Evolutionary conservation across 2,329 filamentous ascomycete species (phyloP).

Genomic region (Trichoderma sp.): DNA sequence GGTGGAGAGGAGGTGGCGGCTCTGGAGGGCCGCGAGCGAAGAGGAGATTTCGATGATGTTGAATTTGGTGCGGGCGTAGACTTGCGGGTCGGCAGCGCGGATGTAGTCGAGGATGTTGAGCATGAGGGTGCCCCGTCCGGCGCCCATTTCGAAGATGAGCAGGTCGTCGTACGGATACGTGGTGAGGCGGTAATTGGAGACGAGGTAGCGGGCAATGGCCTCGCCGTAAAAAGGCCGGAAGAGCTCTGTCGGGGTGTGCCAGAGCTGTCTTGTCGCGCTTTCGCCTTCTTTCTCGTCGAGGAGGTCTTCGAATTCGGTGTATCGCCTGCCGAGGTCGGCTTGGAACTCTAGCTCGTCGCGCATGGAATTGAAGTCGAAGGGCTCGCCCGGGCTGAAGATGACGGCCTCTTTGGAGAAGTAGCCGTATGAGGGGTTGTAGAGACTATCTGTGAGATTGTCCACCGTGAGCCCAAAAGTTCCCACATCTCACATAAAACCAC

Average conservation of each 20-base stretch:
- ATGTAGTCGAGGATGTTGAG: conserved; percentile 97
- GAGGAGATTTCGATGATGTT: conserved; percentile 95
- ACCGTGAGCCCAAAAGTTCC: background rate
- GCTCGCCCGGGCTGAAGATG: conserved; percentile 90
- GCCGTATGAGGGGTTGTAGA: conserved; percentile 93
- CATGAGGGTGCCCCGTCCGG: conserved; percentile 97
- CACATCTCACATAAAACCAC: background rate
- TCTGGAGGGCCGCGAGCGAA: conserved; percentile 77
- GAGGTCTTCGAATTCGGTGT: conserved; percentile 86
- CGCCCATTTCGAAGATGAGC: conserved; percentile 98
- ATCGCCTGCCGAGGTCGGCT: conserved; percentile 72
- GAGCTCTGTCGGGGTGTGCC: conserved; percentile 97
- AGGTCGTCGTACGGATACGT: conserved; percentile 95
- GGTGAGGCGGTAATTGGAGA: conserved; percentile 93
- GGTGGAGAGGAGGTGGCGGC: conserved; percentile 67
- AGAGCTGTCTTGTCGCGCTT: conserved; percentile 81
- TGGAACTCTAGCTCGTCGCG: conserved; percentile 87
- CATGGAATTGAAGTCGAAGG: conserved; percentile 84
- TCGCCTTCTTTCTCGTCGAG: conserved; percentile 72
- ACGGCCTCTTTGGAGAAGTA: conserved; percentile 97
- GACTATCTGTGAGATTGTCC: conserved; percentile 65
- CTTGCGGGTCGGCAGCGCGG: conserved; percentile 82
- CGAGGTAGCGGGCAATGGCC: conserved; percentile 92
- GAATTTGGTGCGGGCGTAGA: conserved; percentile 92
- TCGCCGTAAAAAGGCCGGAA: conserved; percentile 97